These are phyloP conservation scores for Truncatella angustata DNA, from an alignment of 2,329 filamentous ascomycete species.

Conservation along the genomic window DNA sequence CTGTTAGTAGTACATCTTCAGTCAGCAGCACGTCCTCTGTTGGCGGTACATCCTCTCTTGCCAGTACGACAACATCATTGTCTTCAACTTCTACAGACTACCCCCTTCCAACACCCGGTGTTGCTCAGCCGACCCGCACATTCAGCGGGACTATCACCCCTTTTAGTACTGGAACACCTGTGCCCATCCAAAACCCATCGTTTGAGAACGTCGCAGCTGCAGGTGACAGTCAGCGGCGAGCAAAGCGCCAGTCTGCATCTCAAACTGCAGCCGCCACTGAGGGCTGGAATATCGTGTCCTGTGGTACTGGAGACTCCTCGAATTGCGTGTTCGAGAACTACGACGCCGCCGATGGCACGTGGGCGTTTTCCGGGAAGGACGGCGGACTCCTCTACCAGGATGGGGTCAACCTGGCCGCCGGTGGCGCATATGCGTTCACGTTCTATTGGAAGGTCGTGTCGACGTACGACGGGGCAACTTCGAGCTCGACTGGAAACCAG, in stretches of 20 bases:
- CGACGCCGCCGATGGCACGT: not conserved
- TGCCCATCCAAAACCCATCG: not conserved
- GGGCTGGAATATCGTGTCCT: not conserved
- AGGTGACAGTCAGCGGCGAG: not conserved
- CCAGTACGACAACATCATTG: too few relatives aligned
- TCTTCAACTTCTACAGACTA: not conserved
- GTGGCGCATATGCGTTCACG: not conserved
- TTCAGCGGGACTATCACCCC: not conserved
- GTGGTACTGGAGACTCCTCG: not conserved
- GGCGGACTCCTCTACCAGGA: not conserved
- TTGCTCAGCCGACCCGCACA: not conserved
- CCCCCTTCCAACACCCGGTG: not conserved
- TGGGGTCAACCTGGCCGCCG: not conserved
- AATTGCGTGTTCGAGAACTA: not conserved
- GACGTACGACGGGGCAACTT: not conserved
- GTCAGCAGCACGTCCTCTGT: too few relatives aligned
- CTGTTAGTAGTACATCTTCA: not conserved
- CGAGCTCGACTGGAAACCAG: not conserved
- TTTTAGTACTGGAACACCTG: not conserved
- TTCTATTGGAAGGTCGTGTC: not conserved
- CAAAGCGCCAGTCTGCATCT: conserved; percentile 1
- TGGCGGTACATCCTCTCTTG: too few relatives aligned
- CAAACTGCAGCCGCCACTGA: not conserved
- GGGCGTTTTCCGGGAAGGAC: not conserved
- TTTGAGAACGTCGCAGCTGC: not conserved